Conservation (phyloP, 345 rosid genomes). For the Cardamine resedifolia region DNA sequence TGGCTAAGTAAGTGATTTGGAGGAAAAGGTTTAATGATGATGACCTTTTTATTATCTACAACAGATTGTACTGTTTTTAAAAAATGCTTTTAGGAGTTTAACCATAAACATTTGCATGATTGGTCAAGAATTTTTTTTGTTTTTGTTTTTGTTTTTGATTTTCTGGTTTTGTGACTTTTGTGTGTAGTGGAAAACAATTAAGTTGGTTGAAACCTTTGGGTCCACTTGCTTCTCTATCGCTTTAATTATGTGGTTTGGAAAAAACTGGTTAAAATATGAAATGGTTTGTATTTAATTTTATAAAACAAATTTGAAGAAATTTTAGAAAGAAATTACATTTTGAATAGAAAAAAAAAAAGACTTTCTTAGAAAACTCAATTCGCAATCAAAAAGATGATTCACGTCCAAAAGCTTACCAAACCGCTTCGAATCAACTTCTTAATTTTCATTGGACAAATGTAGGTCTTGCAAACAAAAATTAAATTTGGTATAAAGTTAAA, state of each 20-base stretch:
- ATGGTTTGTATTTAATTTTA: background rate
- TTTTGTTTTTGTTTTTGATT: background rate
- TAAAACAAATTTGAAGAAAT: no score
- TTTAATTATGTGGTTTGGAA: background rate
- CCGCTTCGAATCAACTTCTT: background rate
- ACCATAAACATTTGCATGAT: conserved; percentile 31
- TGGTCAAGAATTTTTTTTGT: background rate
- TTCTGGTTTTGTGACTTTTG: conserved; percentile 11
- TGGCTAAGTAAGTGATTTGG: conserved; percentile 43
- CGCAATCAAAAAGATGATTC: background rate
- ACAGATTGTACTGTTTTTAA: background rate
- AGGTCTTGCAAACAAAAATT: background rate
- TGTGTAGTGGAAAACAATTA: conserved; percentile 3
- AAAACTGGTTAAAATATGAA: no score
- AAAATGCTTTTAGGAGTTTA: conserved; percentile 25
- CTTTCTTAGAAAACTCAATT: no score
- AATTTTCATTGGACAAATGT: background rate
- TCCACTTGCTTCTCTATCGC: background rate
- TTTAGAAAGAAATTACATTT: no score
- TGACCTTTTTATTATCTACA: background rate
- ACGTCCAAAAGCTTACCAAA: background rate
- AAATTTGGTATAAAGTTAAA: background rate
- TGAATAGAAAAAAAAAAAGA: no score
- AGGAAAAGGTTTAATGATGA: background rate
- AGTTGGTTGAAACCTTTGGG: background rate